Evolutionary conservation across 805 yeast genomes (phyloP), one percentile per base, ranked within the genome.

Genomic region (Scheffersomyces amazonensis): DNA sequence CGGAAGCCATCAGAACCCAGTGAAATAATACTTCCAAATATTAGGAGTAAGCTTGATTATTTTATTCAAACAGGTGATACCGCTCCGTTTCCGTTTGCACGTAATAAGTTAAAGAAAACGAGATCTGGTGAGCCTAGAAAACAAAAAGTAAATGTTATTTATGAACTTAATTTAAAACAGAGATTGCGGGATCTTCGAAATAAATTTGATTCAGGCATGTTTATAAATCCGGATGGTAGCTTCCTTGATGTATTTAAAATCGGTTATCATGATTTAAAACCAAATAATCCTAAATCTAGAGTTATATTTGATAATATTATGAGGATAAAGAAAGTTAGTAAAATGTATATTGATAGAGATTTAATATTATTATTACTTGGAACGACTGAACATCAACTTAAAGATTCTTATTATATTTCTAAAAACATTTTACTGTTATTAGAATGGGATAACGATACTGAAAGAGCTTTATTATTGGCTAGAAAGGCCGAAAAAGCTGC

Each of bases 361-460:
- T 56, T 83, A 39, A 47, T 78, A 29, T 75, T 75, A 50, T 66
- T 73, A 2, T 61, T 83, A 5, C 52, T 84, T 18, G 91, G 90
- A 2, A 71, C 79, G 0, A 75, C 75, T 21, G 78, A 75, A 4
- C 66, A 66, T 20, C 84, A 79, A 51, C 44, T 85, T 23, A 58
- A 70, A 35, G 87, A 85, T 53, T 75, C 88, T 0, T 64, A 65
- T 35, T 49, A 74, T 19, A 78, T 84, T 11, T 76, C 76, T 15
- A 54, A 67, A 27, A 83, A 82, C 42, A 79, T 76, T 0, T 48
- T 60, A 12, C 73, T 75, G 37, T 73, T 83, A 40, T 57, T 86
- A 23, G 62, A 60, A 15, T 57, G 75, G 36, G 78, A 68, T 37
- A 77, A 75, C 24, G 53, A 57, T 22, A 43, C 68, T 0, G 66